Evolutionary conservation across 2,329 filamentous ascomycete genomes (phyloP).

Genomic region (Sporothrix pseudoabietina): DNA sequence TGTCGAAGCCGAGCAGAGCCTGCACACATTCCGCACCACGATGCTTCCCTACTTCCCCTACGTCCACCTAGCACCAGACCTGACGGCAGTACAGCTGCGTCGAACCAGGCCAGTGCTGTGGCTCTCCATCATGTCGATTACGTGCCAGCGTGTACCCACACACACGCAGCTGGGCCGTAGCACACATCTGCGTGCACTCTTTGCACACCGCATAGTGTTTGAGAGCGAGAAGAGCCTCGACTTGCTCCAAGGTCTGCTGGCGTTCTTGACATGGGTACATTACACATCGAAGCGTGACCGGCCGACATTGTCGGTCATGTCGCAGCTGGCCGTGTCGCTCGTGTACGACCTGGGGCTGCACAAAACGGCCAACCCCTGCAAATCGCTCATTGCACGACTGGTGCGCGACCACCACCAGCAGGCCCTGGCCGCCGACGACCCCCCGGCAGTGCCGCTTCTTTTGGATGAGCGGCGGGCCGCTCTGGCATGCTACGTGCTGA

Average conservation of each 20-base stretch:
- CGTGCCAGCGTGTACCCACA: slow-evolving; percentile 46
- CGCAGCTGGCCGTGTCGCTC: slow-evolving; percentile 48
- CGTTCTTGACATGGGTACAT: slow-evolving; percentile 38
- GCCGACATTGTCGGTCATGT: slow-evolving; percentile 48
- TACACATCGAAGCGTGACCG: slow-evolving; percentile 39
- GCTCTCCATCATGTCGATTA: slow-evolving; percentile 52
- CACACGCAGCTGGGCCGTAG: slow-evolving; percentile 47
- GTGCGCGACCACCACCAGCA: slow-evolving; percentile 27
- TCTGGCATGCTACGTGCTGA: slow-evolving; percentile 50
- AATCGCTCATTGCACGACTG: slow-evolving; percentile 29
- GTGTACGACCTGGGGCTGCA: slow-evolving; percentile 53
- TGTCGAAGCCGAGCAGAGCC: slow-evolving; percentile 45
- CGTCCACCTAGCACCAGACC: slow-evolving; percentile 44
- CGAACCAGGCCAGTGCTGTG: slow-evolving; percentile 52
- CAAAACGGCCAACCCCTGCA: slow-evolving; percentile 31
- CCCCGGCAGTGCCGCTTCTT: background rate
- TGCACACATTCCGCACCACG: slow-evolving; percentile 47
- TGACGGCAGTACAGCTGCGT: slow-evolving; percentile 45
- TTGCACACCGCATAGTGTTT: slow-evolving; percentile 50
- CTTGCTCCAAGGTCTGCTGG: slow-evolving; percentile 52
- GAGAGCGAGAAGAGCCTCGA: slow-evolving; percentile 54
- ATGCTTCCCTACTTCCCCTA: slow-evolving; percentile 50
- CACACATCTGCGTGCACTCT: slow-evolving; percentile 47
- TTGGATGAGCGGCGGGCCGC: slow-evolving; percentile 54
- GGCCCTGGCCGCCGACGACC: slow-evolving; percentile 32